These are phyloP conservation scores for Alternaria triticimaculans DNA, from an alignment of 2,329 filamentous ascomycete species.

Conservation along the genomic window DNA sequence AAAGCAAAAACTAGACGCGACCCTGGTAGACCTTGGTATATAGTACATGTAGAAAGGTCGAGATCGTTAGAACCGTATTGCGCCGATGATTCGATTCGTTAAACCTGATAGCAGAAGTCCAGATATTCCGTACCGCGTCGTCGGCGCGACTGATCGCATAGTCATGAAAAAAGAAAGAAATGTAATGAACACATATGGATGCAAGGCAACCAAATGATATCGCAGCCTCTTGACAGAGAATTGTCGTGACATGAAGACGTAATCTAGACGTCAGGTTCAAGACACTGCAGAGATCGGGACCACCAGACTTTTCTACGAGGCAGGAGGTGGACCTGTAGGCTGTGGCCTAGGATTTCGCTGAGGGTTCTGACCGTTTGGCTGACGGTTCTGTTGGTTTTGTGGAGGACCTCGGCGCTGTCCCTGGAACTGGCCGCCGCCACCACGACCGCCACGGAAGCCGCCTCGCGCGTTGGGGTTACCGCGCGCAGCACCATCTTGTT, in stretches of 20 bases:
- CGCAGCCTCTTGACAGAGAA: constrained; percentile 37
- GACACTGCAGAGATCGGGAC: constrained; percentile 37
- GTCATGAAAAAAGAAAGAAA: constrained; percentile 38
- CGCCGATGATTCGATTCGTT: constrained; percentile 45
- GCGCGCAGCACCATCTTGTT: constrained; percentile 34
- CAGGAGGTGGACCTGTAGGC: constrained; percentile 40
- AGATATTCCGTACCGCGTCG: constrained; percentile 47
- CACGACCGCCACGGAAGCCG: constrained; percentile 44
- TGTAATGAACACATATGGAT: constrained; percentile 37
- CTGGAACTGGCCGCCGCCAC: constrained; percentile 43
- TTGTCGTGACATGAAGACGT: constrained; percentile 36
- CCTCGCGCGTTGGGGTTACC: constrained; percentile 33
- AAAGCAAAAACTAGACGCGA: constrained; percentile 32
- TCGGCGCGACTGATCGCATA: constrained; percentile 39
- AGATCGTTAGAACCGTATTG: constrained; percentile 42
- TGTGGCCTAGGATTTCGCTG: constrained; percentile 45
- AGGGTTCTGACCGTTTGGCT: constrained; percentile 45
- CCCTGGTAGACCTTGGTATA: constrained; percentile 42
- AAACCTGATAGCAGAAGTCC: constrained; percentile 36
- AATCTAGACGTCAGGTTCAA: constrained; percentile 27
- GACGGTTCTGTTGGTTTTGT: constrained; percentile 40
- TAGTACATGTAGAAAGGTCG: constrained; percentile 47
- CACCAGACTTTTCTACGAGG: constrained; percentile 14
- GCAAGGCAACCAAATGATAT: constrained; percentile 28
- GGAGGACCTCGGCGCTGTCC: constrained; percentile 38